Base-by-base conservation (phyloP, 2,329 filamentous ascomycete genomes). In the Scorias spongiosa region DNA sequence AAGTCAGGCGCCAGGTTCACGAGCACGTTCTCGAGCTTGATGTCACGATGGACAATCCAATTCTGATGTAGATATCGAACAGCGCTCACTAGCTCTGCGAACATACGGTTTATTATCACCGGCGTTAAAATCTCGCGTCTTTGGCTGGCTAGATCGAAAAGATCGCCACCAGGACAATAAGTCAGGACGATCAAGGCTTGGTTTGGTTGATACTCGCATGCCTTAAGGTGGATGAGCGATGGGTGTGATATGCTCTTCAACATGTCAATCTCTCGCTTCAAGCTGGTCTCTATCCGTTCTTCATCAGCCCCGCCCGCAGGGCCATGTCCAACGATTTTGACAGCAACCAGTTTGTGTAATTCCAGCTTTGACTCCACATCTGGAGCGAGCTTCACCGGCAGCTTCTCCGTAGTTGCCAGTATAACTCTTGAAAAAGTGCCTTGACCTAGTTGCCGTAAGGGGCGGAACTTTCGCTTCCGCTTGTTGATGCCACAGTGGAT, bases 11-110 rank as follows among this genome's bases (percentile, higher is more conserved):
- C 76, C 40, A 94, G 71, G 58, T 94, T 96, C 55, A 96, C 82
- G 28, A 98, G 78, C 37, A 95, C 85, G 62, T 96, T 98, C 70
- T 98, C 91, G 46, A 98, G 79, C 66, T 98, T 98, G 64, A 98
- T 93, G 63, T 98, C 91, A 47, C 91, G 79, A 61, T 98, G 91
- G 43, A 96, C 89, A 58, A 98, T 94, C 52, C 77, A 80, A 54
- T 84, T 71, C 43, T 76, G 70, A 63, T 98, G 91, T 41, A 98
- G 69, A 66, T 96, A 95, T 46, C 74, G 75, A 30, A 93, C 81
- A 0, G 89, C 91, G 48, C 76, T 80, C 18, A 96, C 80, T 49
- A 96, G 64, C 62, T 98, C 91, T 11, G 88, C 74, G 62, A 95
- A 95, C 45, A 96, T 87, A 42, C 91, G 77, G 51, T 85, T 76